Conservation (phyloP, 257 asterid genomes). For the Rauvolfia tetraphylla region DNA sequence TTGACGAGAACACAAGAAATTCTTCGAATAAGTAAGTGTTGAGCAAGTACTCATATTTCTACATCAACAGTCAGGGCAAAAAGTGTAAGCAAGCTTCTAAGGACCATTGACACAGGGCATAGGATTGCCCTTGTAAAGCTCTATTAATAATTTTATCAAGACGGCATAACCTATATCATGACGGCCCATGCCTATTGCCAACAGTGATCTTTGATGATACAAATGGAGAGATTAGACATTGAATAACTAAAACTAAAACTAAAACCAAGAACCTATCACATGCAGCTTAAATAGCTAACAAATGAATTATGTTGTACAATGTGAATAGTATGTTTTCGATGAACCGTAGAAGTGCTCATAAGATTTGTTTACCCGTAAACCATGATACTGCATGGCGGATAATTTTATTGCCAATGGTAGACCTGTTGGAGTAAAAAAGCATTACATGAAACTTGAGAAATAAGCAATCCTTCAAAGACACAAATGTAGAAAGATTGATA, state of each 20-base stretch:
- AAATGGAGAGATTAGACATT: too few species aligned
- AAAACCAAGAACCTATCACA: too few species aligned
- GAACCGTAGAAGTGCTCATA: background rate
- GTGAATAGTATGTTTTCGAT: background rate
- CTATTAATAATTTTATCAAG: background rate
- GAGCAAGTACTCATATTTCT: background rate
- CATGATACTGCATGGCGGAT: too few species aligned
- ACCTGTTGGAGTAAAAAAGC: too few species aligned
- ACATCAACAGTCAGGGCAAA: background rate
- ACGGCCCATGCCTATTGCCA: background rate
- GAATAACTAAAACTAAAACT: too few species aligned
- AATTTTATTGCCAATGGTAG: too few species aligned
- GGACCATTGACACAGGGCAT: background rate
- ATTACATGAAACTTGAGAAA: too few species aligned
- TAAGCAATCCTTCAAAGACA: too few species aligned
- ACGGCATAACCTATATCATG: background rate
- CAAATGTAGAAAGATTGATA: too few species aligned
- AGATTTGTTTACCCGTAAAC: background rate
- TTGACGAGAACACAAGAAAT: background rate
- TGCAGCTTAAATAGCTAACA: too few species aligned
- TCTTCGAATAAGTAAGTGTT: background rate
- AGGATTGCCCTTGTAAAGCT: background rate
- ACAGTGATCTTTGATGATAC: too few species aligned
- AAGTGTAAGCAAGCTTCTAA: too few species aligned
- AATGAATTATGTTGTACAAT: background rate